phyloP scores from a whole-genome alignment of 106 monocot genomes.

The Ottelia alismoides region DNA sequence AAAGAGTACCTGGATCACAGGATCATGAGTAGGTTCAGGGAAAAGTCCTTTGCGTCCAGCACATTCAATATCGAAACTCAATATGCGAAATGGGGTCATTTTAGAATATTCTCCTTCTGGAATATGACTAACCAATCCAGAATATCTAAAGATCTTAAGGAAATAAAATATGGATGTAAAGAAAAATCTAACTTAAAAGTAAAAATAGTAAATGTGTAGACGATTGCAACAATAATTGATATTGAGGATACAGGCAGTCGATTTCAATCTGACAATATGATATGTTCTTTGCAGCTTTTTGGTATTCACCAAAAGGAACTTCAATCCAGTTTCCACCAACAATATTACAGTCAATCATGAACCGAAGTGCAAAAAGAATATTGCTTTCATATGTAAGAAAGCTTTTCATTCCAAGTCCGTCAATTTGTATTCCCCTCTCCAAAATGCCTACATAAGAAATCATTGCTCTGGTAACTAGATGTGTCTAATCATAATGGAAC shows the following conservation, averaged over 20 bases:
- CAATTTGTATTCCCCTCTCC: slow-evolving; percentile 79
- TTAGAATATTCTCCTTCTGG: slow-evolving; percentile 94
- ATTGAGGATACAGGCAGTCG: slow-evolving; percentile 85
- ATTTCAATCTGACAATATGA: slow-evolving; percentile 87
- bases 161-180: slow-evolving; percentile 19
- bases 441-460: too few relatives aligned
- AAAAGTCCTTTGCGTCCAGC: slow-evolving; percentile 98
- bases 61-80: slow-evolving; percentile 99
- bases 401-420: slow-evolving; percentile 84
- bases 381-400: slow-evolving; percentile 99
- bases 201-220: too few relatives aligned
- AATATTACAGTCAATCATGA: slow-evolving; percentile 96
- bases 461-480: too few relatives aligned
- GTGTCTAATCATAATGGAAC: too few relatives aligned
- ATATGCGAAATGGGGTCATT: slow-evolving; percentile 97
- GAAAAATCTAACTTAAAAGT: too few relatives aligned
- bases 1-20: slow-evolving; percentile 89
- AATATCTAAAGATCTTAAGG: slow-evolving; percentile 55
- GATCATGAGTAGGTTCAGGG: slow-evolving; percentile 95
- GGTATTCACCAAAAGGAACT: slow-evolving; percentile 67
- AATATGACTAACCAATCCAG: slow-evolving; percentile 82
- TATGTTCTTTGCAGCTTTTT: slow-evolving; percentile 42
- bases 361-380: slow-evolving; percentile 93
- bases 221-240: too few relatives aligned
- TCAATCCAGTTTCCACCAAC: slow-evolving; percentile 99